Evolutionary conservation across 1,284 basidiomycete genomes (phyloP).

Genomic region (Leccinum griseonigrum): DNA sequence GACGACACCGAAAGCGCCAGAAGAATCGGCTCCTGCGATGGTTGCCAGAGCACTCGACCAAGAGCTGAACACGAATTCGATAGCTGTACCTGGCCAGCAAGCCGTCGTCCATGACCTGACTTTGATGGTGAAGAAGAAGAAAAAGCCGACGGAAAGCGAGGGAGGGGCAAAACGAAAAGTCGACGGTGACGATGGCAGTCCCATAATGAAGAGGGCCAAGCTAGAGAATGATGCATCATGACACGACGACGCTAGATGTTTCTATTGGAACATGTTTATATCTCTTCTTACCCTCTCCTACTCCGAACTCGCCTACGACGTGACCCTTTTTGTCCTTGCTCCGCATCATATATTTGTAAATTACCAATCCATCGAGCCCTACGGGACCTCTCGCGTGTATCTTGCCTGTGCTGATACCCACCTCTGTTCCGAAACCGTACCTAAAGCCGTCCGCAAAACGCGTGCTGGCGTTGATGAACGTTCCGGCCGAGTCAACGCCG

Average conservation of each 20-base stretch:
- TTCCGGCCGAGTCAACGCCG: slow-evolving; percentile 89
- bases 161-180: slow-evolving; percentile 63
- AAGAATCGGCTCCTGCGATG: slow-evolving; percentile 57
- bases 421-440: slow-evolving; percentile 97
- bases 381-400: slow-evolving; percentile 98
- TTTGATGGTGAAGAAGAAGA: slow-evolving; percentile 83
- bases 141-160: slow-evolving; percentile 42
- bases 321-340: slow-evolving; percentile 75
- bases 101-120: slow-evolving; percentile 76
- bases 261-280: slow-evolving; percentile 70
- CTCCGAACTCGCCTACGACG: slow-evolving; percentile 77
- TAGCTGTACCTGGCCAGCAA: slow-evolving; percentile 30
- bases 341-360: slow-evolving; percentile 90
- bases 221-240: slow-evolving; percentile 39
- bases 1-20: slow-evolving; percentile 62
- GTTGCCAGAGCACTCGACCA: slow-evolving; percentile 68
- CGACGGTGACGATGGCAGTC: slow-evolving; percentile 52
- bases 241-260: slow-evolving; percentile 26
- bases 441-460: slow-evolving; percentile 97
- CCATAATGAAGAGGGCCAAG: slow-evolving; percentile 65
- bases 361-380: slow-evolving; percentile 91
- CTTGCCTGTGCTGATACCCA: slow-evolving; percentile 95
- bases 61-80: slow-evolving; percentile 48
- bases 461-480: slow-evolving; percentile 93
- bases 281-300: slow-evolving; percentile 65